Evolutionary conservation across 2,329 filamentous ascomycete genomes (phyloP).

Genomic region (Venturia effusa): DNA sequence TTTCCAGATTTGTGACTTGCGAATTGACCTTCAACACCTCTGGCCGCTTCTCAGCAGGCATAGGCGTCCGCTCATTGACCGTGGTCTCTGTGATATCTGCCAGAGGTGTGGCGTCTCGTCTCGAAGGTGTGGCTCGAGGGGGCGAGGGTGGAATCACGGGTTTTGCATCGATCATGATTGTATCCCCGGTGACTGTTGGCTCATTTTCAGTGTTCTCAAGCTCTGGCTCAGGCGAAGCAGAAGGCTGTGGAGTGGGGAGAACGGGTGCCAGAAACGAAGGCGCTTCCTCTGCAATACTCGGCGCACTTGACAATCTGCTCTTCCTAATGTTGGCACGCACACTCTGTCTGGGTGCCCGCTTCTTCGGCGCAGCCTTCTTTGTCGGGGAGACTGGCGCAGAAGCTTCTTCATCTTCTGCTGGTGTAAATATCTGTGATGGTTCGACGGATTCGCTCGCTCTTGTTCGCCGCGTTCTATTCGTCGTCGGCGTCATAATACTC

Average conservation of each 20-base stretch:
- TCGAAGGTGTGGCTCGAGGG: slow-evolving; percentile 30
- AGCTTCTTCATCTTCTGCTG: slow-evolving; percentile 33
- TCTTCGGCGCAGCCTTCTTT: slow-evolving; percentile 51
- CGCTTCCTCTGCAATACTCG: slow-evolving; percentile 17
- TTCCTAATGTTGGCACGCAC: slow-evolving; percentile 28
- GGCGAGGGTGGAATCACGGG: background rate
- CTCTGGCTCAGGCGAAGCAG: slow-evolving; percentile 23
- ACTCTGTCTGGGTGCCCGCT: slow-evolving; percentile 46
- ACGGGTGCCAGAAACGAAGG: slow-evolving; percentile 13
- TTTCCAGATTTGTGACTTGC: slow-evolving; percentile 69
- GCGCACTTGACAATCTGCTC: slow-evolving; percentile 32
- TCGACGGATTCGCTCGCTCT: slow-evolving; percentile 40
- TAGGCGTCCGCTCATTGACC: slow-evolving; percentile 50
- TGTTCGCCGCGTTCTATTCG: slow-evolving; percentile 32
- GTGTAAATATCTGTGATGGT: slow-evolving; percentile 49
- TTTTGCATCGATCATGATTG: background rate
- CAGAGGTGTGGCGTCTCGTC: slow-evolving; percentile 46
- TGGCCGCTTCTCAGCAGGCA: slow-evolving; percentile 15
- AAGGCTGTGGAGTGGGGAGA: slow-evolving; percentile 40
- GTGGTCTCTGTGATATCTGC: slow-evolving; percentile 61
- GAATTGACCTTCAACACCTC: slow-evolving; percentile 61
- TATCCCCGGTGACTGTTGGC: slow-evolving; percentile 30
- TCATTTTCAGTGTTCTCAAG: slow-evolving; percentile 18
- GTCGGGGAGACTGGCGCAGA: slow-evolving; percentile 41
- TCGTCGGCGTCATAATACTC: slow-evolving; percentile 30